Percentiles rank a stretch among this genome's conserved stretches.
phyloP scores from a whole-genome alignment of 1,139 yeast genomes.

The Tardiomyces digboiensis region DNA sequence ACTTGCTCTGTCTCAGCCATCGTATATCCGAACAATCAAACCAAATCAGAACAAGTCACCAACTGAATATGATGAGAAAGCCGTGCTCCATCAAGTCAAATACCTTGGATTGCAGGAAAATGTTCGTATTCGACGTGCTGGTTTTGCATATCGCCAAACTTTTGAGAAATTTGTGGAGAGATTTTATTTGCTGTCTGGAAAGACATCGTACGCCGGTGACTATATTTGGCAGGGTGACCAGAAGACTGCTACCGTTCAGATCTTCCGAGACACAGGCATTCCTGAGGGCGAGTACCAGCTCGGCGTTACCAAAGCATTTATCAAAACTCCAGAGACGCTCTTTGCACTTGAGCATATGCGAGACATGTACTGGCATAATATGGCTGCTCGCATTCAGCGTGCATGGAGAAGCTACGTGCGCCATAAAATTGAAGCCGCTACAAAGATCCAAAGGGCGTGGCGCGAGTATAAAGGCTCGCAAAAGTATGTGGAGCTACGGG shows the following conservation, averaged over 20 bases:
- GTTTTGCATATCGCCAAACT: constrained; percentile 96
- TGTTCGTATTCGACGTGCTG: constrained; percentile 96
- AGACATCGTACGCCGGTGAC: constrained; percentile 97
- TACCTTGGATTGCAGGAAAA: constrained; percentile 95
- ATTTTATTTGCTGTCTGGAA: constrained; percentile 77
- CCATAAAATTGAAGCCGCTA: constrained; percentile 82
- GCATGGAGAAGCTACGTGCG: constrained; percentile 88
- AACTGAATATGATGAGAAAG: constrained; percentile 77
- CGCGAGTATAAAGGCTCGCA: constrained; percentile 53
- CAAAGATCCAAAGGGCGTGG: constrained; percentile 76
- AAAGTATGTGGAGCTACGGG: constrained; percentile 58
- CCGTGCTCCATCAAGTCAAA: constrained; percentile 92
- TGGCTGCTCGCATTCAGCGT: constrained; percentile 96
- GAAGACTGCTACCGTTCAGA: constrained; percentile 68
- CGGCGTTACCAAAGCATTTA: constrained; percentile 92
- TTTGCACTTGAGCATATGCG: constrained; percentile 96
- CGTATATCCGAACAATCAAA: constrained; percentile 95
- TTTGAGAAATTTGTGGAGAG: constrained; percentile 97
- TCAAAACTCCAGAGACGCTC: constrained; percentile 94
- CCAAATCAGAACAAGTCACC: constrained; percentile 95
- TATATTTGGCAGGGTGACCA: constrained; percentile 92
- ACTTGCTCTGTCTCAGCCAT: constrained; percentile 81
- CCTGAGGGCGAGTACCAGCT: constrained; percentile 79
- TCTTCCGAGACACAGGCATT: constrained; percentile 70
- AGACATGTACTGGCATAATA: constrained; percentile 95